Base-by-base conservation (phyloP, 176 grass and related monocot genomes). In the Aegilops bicornis region DNA sequence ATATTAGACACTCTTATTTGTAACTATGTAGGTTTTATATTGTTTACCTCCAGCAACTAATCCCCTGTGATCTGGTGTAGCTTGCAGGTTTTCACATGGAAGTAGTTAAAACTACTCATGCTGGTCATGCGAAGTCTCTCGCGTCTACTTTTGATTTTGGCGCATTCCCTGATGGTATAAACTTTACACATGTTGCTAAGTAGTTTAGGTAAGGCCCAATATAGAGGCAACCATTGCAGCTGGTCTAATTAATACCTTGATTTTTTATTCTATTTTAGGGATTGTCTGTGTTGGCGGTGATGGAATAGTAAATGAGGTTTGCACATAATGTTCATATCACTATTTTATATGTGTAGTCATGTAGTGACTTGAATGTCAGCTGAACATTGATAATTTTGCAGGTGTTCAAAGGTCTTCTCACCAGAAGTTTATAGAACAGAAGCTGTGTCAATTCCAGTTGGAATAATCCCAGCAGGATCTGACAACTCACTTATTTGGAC, bases 401-500 rank as follows among this genome's bases (percentile, higher is more conserved):
- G 93, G 94, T 99, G 52, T 91, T 99, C 64, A 99, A 99, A 23
- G 97, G 97, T 83, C 97, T 99, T 91, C 90, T 99, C 66, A 90
- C 72, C 73, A 99, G 97, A 94, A 87, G 73, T 59, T 59, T 83
- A 99, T 85, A 95, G 91, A 85, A 86, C 87, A 83, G 94, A 99
- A 90, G 94, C 94, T 86, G 88, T 94, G 73, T 93, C 97, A 61
- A 91, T 96, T 92, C 97, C 97, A 27, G 95, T 99, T 83, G 97
- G 97, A 76, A 96, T 99, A 88, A 99, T 99, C 69, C 97, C 97
- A 78, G 97, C 97, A 77, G 97, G 97, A 72, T 99, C 97, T 90
- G 94, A 99, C 77, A 99, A 99, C 85, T 99, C 97, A 47, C 92
- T 99, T 87, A 90, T 96, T 63, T 99, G 94, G 94, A 99, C 97